Conservation (phyloP, 179 eudicot species). For the Actinidia chinensis region DNA sequence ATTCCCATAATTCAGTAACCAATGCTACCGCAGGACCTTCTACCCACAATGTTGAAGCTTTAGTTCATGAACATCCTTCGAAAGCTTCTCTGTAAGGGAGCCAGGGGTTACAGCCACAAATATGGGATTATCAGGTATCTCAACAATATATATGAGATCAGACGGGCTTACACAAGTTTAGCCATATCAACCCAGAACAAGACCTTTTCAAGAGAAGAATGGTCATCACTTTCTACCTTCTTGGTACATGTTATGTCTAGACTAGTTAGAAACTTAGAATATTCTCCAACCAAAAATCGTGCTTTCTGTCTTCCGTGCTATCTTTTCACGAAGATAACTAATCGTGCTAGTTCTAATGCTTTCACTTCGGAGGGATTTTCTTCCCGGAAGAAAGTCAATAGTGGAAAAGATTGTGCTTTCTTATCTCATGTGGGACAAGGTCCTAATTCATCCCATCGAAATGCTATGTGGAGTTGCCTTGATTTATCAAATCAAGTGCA, state of each 20-base stretch:
- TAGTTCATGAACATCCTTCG: no score
- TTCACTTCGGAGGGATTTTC: neutral
- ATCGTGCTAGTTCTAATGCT: neutral
- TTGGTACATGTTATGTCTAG: neutral
- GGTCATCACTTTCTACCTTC: neutral
- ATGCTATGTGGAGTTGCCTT: neutral
- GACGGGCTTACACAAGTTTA: no score
- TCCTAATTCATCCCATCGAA: neutral
- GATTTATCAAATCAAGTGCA: neutral
- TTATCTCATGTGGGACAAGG: neutral
- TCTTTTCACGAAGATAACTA: neutral
- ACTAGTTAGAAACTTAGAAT: neutral
- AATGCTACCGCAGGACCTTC: no score
- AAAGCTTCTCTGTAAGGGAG: no score
- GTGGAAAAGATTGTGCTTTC: neutral
- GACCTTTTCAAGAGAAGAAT: no score
- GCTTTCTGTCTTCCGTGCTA: neutral
- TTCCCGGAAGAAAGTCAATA: neutral
- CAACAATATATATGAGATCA: no score
- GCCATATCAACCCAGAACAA: no score
- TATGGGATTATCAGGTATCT: no score
- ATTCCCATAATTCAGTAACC: no score
- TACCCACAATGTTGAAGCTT: no score
- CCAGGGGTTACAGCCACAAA: no score
- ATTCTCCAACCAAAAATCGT: neutral